Base-by-base conservation (phyloP, 2,329 filamentous ascomycete genomes). In the Trichoderma cornu-damae region DNA sequence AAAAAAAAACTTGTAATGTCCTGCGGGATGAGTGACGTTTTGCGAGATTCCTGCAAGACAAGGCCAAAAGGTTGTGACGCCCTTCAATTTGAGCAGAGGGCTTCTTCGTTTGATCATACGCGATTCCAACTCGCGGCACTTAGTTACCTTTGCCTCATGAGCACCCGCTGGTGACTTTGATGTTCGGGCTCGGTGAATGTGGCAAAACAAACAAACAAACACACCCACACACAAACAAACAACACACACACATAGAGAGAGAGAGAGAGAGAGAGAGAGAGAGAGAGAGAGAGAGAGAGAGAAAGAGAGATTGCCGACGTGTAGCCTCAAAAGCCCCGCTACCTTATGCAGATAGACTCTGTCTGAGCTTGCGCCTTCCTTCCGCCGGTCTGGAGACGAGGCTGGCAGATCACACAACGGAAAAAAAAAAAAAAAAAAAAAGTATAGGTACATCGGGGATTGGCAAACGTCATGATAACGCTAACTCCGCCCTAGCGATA, bases 391-490 rank as follows among this genome's bases (percentile, higher is more conserved):
- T 32, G 38, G 18, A 52, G 32, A 28, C 40, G 18, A 47, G 42
- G 42, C 42, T 54, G 42, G 12, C 42, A 30, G 9, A 28, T 30
- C 34, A 30, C 24, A 24, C 35, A 18, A n/a, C n/a, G n/a, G n/a
- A n/a, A n/a, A n/a, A n/a, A n/a, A n/a, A n/a, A n/a, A n/a, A n/a
- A n/a, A n/a, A n/a, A n/a, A n/a, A n/a, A n/a, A 20, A 9, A 43
- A 22, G 37, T 52, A 43, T 37, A 18, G 22, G n/a, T 55, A 53
- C 38, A 30, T 44, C n/a, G 48, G 24, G 30, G 34, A 37, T 37
- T 16, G 42, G 42, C 34, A 55, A n/a, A 55, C 52, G 52, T 55
- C 52, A 55, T 55, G 52, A 55, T 47, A 55, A 46, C 52, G 52
- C 52, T 55, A 55, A 55, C 30, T 55, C 52, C 42, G 52, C 32